Evolutionary conservation across 2,329 filamentous ascomycete genomes (phyloP), one percentile per base, ranked within the genome.

Genomic region (Penicillium sp.): DNA sequence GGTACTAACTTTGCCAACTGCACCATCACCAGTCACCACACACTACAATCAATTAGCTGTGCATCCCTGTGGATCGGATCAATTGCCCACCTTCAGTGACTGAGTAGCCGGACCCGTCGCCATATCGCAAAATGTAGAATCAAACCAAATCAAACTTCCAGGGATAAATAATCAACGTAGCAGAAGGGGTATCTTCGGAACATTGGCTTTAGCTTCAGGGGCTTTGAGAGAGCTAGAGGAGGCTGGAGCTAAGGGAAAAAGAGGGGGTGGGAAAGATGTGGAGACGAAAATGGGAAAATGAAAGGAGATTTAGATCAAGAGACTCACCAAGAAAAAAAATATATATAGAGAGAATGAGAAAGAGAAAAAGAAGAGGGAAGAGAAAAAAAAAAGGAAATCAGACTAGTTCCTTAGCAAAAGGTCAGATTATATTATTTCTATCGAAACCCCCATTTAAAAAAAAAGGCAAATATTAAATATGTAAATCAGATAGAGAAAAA

Each of bases 21-120:
- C 94, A 90, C 94, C 94, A 77, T 99, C 94, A 80, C 94, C 94
- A 61, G 94, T 97, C 73, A 99, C 94, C 74, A 99, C 94, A 77
- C 94, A 99, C 91, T 97, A 69, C 60, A 67, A 60, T 72, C 74
- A 63, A 71, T 78, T 73, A 75, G 72, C 67, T 61, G 41, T 47
- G 61, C 63, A 65, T 68, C 45, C 46, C 46, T 30, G 45, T 58
- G 33, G 48, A 56, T 48, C 57, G 12, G n/a, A 28, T 50, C 16
- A 11, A 26, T 46, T 46, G 58, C 63, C 80, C 80, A 94, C 91
- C 90, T 96, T 96, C 73, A 96, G 80, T 67, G 90, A 95, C 80
- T 95, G 90, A 71, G 92, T 93, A 70, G 89, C 89, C 59, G 88
- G 88, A 76, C 88, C 86, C 70, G 89, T 88, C 83, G 93, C 93